Evolutionary conservation across 306 rosid species (phyloP), one percentile per base, ranked within the genome.

Genomic region (Vicia sativa): DNA sequence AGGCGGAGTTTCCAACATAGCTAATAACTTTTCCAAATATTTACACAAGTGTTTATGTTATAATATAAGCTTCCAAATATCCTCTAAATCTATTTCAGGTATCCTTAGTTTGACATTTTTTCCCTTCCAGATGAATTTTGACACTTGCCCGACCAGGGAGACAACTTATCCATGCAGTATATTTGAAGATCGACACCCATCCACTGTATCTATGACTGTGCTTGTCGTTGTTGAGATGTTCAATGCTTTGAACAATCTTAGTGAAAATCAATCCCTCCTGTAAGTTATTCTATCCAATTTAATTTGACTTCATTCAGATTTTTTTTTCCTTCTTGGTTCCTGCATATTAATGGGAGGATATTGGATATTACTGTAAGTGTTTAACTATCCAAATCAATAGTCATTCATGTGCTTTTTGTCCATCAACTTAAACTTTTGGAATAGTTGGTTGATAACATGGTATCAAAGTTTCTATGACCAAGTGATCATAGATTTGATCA

Each of bases 211-310:
- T 53, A 93, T 93, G 98, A 93, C 98, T 44, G 97, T 93, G 78
- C 98, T 93, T 52, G 98, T 93, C 6, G 97, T 93, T 41, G 97
- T 93, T 67, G 98, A 93, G 80, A 93, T 93, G 97, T 93, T 93
- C 80, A 93, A 93, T 69, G 98, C 98, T 79, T 84, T 93, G 87
- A 93, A 93, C 79, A 93, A 93, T 80, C 97, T 93, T 55, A 90
- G 98, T 58, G 98, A 93, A 84, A 93, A 93, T 78, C 98, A 93
- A 79, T 93, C 98, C 71, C 95, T 93, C 69, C 70, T 90, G 98
- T 92, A 75, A 92, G 98, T 86, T 72, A 45, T 77, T 70, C 23
- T 35, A 31, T 43, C 59, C 18, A 59, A 49, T 63, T 74, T n/a
- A 52, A 31, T 71, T 72, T 37, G 26, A 60, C 29, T 48, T 69